Base-by-base conservation (phyloP, 768 basidiomycete species). In the Suillus alpinus region DNA sequence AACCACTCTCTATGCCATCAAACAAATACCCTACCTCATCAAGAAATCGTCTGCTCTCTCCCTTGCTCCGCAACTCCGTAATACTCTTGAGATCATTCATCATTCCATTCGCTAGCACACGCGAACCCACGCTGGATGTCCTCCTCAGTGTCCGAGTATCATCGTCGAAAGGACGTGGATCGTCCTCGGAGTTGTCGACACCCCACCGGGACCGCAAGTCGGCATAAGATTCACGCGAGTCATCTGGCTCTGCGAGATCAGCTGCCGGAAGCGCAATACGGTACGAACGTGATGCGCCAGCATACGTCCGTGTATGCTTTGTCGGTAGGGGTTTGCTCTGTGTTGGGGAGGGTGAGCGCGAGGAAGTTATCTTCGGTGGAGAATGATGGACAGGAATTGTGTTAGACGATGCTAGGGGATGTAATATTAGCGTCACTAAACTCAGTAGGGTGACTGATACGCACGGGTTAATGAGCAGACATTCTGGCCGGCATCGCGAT, bases 1-100 rank as follows among this genome's bases (percentile, higher is more conserved):
- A 81, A 16, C 77, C 76, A 10, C 72, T 65, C 31, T 85, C 83
- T 73, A 94, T 81, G 0, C 92, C 91, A 71, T 94, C 92, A 62
- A 93, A 89, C 5, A 94, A 73, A 73, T 93, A 94, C 0, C 92
- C 92, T 3, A 92, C 83, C 67, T 93, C 92, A 62, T 94, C 92
- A 46, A 92, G 71, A 68, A 94, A 94, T 16, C 90, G 78, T 63
- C 92, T 79, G 58, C 80, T 86, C 74, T 94, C 91, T 13, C 92
- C 92, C 70, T 90, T 91, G 67, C 83, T 89, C 59, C 91, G 76
- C 41, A 94, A 77, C 63, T 94, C 92, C 0, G 89, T 88, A 47
- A 93, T 90, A 61, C 89, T 91, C 73, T 88, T 89, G 53, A 91
- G 68, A 37, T 89, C 86, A 63, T 91, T 89, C 78, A 85, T 85